Evolutionary conservation across 2,329 filamentous ascomycete species (phyloP), one percentile per base, ranked within the genome.

Genomic region (Colletotrichum trifolii): DNA sequence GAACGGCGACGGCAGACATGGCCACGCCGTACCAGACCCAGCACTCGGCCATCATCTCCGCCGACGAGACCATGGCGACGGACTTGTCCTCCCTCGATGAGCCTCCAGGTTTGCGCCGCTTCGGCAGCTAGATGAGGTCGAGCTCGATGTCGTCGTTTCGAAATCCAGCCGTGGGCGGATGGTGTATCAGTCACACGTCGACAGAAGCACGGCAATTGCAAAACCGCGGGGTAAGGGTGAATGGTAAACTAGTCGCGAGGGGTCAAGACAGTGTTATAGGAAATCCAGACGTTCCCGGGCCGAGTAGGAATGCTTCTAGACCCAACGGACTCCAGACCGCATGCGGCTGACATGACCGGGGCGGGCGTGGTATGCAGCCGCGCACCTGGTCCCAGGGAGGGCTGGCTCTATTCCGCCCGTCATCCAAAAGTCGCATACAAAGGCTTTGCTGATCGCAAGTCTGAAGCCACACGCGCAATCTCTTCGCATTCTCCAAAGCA

Each of bases 11-110:
- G n/a, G 59, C 48, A 7, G 13, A 25, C 10, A 57, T 48, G 13
- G 59, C 63, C 10, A 66, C 17, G 6, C 35, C 7, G 10, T 53
- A 66, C 63, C 59, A 66, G 3, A 45, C 13, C 63, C 59, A 66
- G n/a, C 58, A 63, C 46, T 66, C 63, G 40, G 34, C 63, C n/a
- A 8, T 57, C 53, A 49, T 34, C 11, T 49, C 38, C 9, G 13
- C 12, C n/a, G 63, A 38, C n/a, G 47, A 25, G 13, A 40, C 53
- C 63, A 66, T 66, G 9, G 13, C 10, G 43, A 25, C 49, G 17
- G n/a, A 10, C 9, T 40, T 40, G 25, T 46, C 43, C 15, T 46
- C 12, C 12, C 43, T 10, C 43, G 25, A 11, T 15, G 15, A 15
- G 15, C 6, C 5, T 6, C n/a, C 43, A 5, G 17, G 2, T 8